Evolutionary conservation across 352 stramenopile genomes (phyloP).

Genomic region (Globisporangium paroecandrum): DNA sequence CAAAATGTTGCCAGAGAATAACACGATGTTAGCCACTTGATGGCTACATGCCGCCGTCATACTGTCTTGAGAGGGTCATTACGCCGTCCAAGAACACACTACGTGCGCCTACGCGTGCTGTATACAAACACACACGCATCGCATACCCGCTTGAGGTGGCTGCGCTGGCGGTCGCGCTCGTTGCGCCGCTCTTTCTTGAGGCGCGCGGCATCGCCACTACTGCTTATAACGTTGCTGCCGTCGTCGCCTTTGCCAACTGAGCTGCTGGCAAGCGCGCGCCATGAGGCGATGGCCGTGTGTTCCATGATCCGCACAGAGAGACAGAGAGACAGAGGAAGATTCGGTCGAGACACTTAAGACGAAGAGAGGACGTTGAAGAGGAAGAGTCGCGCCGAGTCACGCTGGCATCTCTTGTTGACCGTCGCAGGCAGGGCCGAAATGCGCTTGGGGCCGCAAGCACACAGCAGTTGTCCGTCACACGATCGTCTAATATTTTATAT

Average conservation of each 20-base stretch:
- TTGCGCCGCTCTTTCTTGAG: constrained; percentile 45
- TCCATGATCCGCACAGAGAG: not conserved
- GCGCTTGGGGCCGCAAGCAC: not conserved
- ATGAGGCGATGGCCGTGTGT: not conserved
- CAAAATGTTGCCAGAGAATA: not conserved
- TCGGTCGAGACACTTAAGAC: not conserved
- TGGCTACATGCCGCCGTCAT: not conserved
- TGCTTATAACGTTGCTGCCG: not conserved
- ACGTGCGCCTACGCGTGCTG: not conserved
- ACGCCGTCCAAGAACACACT: not conserved
- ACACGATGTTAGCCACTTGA: not conserved
- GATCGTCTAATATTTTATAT: too few relatives aligned
- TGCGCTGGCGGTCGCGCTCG: constrained; percentile 56
- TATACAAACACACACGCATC: not conserved
- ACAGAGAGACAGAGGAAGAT: not conserved
- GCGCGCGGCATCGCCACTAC: not conserved
- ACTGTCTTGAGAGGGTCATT: not conserved
- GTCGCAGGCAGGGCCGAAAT: not conserved
- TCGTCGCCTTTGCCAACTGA: not conserved
- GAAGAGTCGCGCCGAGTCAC: not conserved
- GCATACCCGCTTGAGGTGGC: constrained; percentile 46
- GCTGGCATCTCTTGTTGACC: constrained; percentile 29
- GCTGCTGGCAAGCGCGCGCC: not conserved
- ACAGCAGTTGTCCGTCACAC: too few relatives aligned
- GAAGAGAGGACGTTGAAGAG: not conserved